phyloP scores from a whole-genome alignment of 495 filamentous ascomycete genomes.

The Chaetomium fimeti region DNA sequence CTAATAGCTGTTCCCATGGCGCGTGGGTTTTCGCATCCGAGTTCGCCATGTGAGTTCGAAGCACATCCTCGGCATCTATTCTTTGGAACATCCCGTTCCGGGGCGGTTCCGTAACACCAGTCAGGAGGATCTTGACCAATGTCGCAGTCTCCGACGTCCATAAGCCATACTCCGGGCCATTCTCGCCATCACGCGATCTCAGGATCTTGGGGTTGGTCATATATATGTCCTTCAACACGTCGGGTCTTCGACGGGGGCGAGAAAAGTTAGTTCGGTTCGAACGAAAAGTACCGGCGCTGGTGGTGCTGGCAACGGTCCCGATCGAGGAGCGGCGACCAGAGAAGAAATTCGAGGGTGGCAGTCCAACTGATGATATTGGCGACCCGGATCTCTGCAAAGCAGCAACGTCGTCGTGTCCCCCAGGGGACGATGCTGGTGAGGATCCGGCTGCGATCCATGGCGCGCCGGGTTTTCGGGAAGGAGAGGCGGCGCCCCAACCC shows the following conservation, averaged over 20 bases:
- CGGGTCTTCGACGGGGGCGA: not conserved
- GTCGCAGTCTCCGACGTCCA: not conserved
- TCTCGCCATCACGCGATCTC: not conserved
- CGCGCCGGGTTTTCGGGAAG: not conserved
- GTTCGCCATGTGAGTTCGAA: not conserved
- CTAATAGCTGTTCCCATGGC: not conserved
- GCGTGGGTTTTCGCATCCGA: not conserved
- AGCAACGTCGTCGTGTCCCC: not conserved
- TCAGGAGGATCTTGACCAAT: not conserved
- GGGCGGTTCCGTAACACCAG: not conserved
- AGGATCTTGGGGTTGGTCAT: not conserved
- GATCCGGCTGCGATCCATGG: not conserved
- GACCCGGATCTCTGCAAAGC: not conserved
- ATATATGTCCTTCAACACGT: not conserved
- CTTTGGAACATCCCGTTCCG: conserved; percentile 1
- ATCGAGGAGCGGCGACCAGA: not conserved
- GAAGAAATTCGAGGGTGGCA: not conserved
- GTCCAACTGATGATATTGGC: not conserved
- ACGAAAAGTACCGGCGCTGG: not conserved
- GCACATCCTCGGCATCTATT: not conserved
- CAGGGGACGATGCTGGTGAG: not conserved
- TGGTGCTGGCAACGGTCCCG: not conserved
- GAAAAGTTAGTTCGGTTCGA: not conserved
- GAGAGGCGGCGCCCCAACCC: not conserved
- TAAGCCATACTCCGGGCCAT: not conserved